A percentile compares a stretch with the other conserved stretches of the same genome.
Conservation (phyloP, 257 asterid genomes). For the Solanum rostratum region DNA sequence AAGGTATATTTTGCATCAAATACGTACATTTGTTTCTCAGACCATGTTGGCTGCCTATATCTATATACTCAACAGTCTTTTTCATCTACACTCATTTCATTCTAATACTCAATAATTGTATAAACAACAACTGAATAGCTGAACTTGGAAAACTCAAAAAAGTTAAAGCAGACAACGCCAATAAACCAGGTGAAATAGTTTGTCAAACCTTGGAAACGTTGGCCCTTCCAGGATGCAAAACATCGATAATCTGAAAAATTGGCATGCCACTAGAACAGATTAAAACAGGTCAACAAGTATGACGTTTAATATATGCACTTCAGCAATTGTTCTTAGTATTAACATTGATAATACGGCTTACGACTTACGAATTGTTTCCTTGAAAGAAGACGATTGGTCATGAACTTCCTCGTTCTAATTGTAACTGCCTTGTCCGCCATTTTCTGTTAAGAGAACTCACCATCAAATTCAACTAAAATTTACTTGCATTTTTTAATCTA, state of each 20-base stretch:
- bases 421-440: slow-evolving; percentile 75
- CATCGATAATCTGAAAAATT: slow-evolving; percentile 36
- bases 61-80: not conserved
- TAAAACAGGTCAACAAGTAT: not conserved
- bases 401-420: slow-evolving; percentile 56
- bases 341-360: not conserved
- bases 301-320: not conserved
- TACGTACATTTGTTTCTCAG: not conserved
- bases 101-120: not conserved
- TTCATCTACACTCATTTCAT: not conserved
- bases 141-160: not conserved
- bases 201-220: slow-evolving; percentile 54
- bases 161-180: not conserved
- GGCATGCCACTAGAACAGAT: not conserved
- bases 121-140: not conserved
- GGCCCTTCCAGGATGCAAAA: slow-evolving; percentile 63
- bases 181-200: not conserved
- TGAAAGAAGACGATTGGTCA: slow-evolving; percentile 63
- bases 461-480: not conserved
- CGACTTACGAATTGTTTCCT: slow-evolving; percentile 57
- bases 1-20: not conserved
- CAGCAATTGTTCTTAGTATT: not conserved
- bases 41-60: not conserved
- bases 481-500: not conserved
- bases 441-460: not conserved